Conservation (phyloP, 768 basidiomycete genomes). For the Leccinum disarticulatum region DNA sequence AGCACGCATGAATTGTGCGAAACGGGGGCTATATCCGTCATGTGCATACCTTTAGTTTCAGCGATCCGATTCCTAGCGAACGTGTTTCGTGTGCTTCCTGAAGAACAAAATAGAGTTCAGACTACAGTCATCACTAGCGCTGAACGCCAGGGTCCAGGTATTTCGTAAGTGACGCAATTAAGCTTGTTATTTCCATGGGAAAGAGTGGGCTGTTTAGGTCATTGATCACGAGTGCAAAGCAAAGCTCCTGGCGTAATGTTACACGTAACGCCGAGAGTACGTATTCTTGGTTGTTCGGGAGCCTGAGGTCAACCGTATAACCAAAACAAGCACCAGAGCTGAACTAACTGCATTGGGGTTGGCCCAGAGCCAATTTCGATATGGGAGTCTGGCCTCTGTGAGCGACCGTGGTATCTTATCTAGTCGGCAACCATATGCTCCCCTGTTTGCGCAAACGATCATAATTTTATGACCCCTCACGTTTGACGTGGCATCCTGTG, state of each 20-base stretch:
- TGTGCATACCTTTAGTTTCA: neutral
- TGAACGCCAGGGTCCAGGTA: neutral
- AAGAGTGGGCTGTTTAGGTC: slow-evolving; percentile 1
- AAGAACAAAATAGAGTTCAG: neutral
- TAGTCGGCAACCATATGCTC: neutral
- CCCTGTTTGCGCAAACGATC: neutral
- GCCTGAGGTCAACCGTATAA: neutral
- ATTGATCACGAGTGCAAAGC: neutral
- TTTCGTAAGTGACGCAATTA: neutral
- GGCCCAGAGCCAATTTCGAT: neutral
- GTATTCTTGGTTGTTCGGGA: no score
- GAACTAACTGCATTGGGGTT: neutral
- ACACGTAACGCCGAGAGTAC: no score
- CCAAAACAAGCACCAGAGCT: neutral
- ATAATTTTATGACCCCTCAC: neutral
- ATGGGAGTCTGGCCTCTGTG: neutral
- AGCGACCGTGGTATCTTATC: slow-evolving; percentile 13
- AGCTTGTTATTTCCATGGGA: neutral
- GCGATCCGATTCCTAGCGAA: slow-evolving; percentile 4
- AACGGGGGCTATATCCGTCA: slow-evolving; percentile 7
- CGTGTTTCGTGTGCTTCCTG: slow-evolving; percentile 11
- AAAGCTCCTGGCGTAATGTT: neutral
- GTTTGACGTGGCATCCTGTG: slow-evolving; percentile 3
- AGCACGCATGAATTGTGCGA: neutral
- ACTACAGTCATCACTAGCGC: neutral